Base-by-base conservation (phyloP, 108 stramenopile species). In the Cyclotella atomus region DNA sequence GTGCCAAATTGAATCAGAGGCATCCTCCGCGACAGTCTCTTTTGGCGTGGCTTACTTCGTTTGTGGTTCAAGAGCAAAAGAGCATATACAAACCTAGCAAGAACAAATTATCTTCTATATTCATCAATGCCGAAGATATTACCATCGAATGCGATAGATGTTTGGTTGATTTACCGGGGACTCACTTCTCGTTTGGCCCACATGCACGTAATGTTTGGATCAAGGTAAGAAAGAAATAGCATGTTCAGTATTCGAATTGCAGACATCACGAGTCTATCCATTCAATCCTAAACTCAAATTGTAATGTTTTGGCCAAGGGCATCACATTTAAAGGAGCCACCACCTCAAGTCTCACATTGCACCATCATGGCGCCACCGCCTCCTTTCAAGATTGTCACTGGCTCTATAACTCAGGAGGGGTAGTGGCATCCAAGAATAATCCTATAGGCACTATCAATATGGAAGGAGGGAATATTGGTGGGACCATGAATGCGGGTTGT, bases 101-200 rank as follows among this genome's bases (percentile, higher is more conserved):
- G 47, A 60, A 65, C 63, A 65, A 73, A 71, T 9, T 52, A 1
- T 61, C 71, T 0, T 72, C 88, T 8, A 87, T 92, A 17, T 91
- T 83, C 75, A 82, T 95, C 55, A 91, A 95, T 80, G 88, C 94
- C 12, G 90, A 91, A 62, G 91, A 95, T 52, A 70, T 92, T 27
- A 75, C 81, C 24, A 82, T 95, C 41, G 81, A 91, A 77, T 95
- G 94, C 54, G 63, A 70, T 46, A 70, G 46, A 25, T 95, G 91
- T 61, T 68, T 67, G 46, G 57, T 82, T 6, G 82, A 90, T 70
- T 80, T 87, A 24, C 66, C 75, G 1, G 89, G 88, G 1, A 90
- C 90, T 0, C 94, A 95, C 54, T 75, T 95, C 19, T 76, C 81
- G 50, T 95, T 95, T 79, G 94, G 94, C 12, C 91, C 89, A 10